These are phyloP conservation scores for Pleurotus giganteus DNA, from an alignment of 768 basidiomycete species.

Conservation along the genomic window DNA sequence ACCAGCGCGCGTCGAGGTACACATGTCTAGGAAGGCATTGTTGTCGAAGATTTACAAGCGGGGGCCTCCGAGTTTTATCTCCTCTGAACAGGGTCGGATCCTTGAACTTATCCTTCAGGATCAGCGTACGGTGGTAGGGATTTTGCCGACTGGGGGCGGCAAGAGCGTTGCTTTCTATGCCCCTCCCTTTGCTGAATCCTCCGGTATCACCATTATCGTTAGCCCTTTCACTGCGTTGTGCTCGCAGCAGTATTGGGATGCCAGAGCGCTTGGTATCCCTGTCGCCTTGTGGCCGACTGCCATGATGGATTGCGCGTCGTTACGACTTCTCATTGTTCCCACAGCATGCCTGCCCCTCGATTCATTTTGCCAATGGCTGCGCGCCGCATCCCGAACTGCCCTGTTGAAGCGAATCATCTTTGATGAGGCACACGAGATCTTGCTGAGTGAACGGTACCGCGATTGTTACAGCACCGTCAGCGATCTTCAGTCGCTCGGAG, in stretches of 20 bases:
- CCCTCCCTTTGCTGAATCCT: background rate
- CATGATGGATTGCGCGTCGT: background rate
- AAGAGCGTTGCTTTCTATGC: conserved; percentile 9
- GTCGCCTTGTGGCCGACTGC: background rate
- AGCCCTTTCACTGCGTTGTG: conserved; percentile 4
- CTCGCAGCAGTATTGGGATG: background rate
- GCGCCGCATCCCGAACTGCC: background rate
- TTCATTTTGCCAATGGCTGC: background rate
- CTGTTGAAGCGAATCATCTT: conserved; percentile 1
- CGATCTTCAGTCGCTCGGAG: background rate
- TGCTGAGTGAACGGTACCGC: background rate
- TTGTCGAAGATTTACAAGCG: background rate
- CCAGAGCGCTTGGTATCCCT: background rate
- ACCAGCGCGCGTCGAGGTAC: conserved; percentile 3
- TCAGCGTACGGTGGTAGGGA: background rate
- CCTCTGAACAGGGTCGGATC: background rate
- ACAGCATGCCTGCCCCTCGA: background rate
- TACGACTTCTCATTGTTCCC: conserved; percentile 3
- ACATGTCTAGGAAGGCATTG: background rate
- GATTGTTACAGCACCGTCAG: conserved; percentile 3
- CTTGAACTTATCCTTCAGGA: background rate
- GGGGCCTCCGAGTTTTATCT: background rate
- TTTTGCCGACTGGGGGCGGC: conserved; percentile 10
- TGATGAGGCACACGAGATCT: conserved; percentile 11
- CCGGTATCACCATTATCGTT: conserved; percentile 3